Percentiles rank a stretch among this genome's conserved stretches.
phyloP scores from a whole-genome alignment of 805 yeast genomes.

The Candida peoriensis region DNA sequence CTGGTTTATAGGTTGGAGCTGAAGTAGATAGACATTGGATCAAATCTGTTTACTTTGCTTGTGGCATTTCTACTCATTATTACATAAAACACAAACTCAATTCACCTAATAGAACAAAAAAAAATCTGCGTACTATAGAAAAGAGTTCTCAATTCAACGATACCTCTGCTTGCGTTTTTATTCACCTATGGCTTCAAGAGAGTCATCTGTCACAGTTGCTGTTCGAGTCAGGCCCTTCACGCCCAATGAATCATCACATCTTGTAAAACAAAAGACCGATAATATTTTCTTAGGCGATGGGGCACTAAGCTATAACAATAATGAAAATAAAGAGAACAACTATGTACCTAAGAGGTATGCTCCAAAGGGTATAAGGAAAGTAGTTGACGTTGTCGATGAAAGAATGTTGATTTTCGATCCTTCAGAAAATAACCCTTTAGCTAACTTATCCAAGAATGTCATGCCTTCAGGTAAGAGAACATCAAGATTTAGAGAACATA shows the following conservation, averaged over 20 bases:
- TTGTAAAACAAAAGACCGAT: slow-evolving; percentile 37
- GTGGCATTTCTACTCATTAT: background rate
- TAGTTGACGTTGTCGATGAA: slow-evolving; percentile 78
- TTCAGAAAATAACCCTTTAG: slow-evolving; percentile 57
- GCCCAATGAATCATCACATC: slow-evolving; percentile 41
- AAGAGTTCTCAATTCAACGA: background rate
- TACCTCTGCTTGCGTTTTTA: too few species aligned
- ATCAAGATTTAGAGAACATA: slow-evolving; percentile 60
- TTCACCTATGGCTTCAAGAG: slow-evolving; percentile 13
- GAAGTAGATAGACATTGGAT: too few species aligned
- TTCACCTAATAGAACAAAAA: background rate
- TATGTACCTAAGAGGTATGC: slow-evolving; percentile 17
- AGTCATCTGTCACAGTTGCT: slow-evolving; percentile 69
- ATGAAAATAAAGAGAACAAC: slow-evolving; percentile 16
- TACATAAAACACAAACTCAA: background rate
- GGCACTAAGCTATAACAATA: slow-evolving; percentile 30
- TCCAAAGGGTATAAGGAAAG: slow-evolving; percentile 57
- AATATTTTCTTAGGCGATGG: slow-evolving; percentile 49
- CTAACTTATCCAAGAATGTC: slow-evolving; percentile 27
- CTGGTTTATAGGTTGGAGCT: too few species aligned
- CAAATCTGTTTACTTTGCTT: too few species aligned
- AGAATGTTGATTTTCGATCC: slow-evolving; percentile 87
- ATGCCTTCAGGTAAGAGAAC: slow-evolving; percentile 33
- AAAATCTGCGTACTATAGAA: background rate
- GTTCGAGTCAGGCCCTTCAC: slow-evolving; percentile 87